phyloP scores from a whole-genome alignment of 2,329 filamentous ascomycete genomes.

The Cladosporium sp. region DNA sequence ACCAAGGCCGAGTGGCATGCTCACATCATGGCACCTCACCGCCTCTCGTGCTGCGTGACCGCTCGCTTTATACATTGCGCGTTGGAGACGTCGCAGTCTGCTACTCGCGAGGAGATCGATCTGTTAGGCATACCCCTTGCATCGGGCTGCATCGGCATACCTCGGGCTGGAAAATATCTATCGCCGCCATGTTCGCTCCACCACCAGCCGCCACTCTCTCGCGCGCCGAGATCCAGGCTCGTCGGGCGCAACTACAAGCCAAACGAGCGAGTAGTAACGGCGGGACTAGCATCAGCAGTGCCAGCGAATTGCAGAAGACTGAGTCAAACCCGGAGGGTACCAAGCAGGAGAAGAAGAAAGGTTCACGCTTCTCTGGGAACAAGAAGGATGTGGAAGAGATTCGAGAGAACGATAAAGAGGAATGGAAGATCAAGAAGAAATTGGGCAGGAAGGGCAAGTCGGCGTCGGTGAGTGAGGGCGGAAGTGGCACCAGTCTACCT shows the following conservation, averaged over 20 bases:
- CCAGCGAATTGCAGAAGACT: not conserved
- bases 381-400: conserved; percentile 18
- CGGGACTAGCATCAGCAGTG: conserved; percentile 7
- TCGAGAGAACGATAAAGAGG: conserved; percentile 10
- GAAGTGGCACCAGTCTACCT: conserved; percentile 9
- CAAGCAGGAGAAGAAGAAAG: conserved; percentile 16
- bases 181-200: conserved; percentile 16
- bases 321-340: not conserved
- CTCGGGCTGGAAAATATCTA: not conserved
- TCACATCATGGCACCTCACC: not conserved
- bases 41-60: not conserved
- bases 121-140: conserved; percentile 10
- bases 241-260: conserved; percentile 16
- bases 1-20: conserved; percentile 12
- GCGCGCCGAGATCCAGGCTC: conserved; percentile 18
- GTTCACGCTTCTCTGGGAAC: not conserved
- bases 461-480: conserved; percentile 5
- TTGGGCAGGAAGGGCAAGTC: not conserved
- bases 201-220: conserved; percentile 17
- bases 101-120: not conserved
- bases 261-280: conserved; percentile 7
- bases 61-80: not conserved
- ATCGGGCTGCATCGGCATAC: not conserved
- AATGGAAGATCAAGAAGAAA: conserved; percentile 15
- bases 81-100: not conserved